Evolutionary conservation across 306 rosid genomes (phyloP), one percentile per base, ranked within the genome.

Genomic region (Rosa rugosa): DNA sequence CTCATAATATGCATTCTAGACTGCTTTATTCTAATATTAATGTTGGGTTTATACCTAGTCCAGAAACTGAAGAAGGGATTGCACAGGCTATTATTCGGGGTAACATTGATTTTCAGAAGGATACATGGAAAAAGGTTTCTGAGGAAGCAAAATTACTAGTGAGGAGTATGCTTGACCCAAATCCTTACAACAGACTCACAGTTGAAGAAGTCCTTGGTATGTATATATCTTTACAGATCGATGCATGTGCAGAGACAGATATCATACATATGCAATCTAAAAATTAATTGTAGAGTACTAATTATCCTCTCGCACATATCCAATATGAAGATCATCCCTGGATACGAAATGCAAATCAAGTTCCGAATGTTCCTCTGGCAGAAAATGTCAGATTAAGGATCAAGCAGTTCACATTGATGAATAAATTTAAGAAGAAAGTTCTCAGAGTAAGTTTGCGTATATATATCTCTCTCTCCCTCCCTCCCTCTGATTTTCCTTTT

Each of bases 21-120:
- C n/a, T n/a, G 12, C 69, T 54, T 76, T 77, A 54, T 54, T 20
- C 60, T 85, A 77, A 89, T 71, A 57, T 45, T 20, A 54, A n/a
- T 72, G 66, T 23, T 79, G 85, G 63, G 49, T 65, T 78, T 72
- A 50, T 80, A 76, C 83, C 78, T 79, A 36, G 71, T 80, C 59
- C 97, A 95, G 98, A 92, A 87, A 75, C 90, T 9, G 99, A 95
- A 82, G 99, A 91, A 81, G 99, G 90, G 78, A 95, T 95, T 66
- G 99, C 99, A 20, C 98, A 90, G 59, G 98, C 98, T 2, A 95
- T 95, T 42, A 80, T 95, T 80, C 77, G 83, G 68, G 90, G 96
- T 60, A 74, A 22, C 17, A 17, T 92, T 40, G 95, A 92, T 80
- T 93, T 92, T 78, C 87, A 89, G 71, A 91, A 87, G 83, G 99